Percentiles rank a stretch among this genome's conserved stretches.
phyloP scores from a whole-genome alignment of 495 filamentous ascomycete species.

The Penicillium tannophilum region DNA sequence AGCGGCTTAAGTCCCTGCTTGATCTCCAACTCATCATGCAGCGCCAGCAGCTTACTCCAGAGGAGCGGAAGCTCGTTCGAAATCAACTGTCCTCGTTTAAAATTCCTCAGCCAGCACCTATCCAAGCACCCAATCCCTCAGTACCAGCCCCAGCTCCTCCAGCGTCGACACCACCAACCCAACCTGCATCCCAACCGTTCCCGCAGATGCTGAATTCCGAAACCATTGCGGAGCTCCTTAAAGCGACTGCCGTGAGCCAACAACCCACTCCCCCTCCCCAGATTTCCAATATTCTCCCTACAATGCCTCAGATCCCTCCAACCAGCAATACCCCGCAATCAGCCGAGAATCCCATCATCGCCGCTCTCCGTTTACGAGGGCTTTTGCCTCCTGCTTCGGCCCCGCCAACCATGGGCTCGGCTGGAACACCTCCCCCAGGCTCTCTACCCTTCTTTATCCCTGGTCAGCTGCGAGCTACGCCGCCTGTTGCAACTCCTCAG shows the following conservation, averaged over 20 bases:
- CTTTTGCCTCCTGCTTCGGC: constrained; percentile 46
- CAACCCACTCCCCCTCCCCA: constrained; percentile 42
- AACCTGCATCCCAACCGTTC: constrained; percentile 40
- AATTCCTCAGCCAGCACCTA: constrained; percentile 29
- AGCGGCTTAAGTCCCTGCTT: constrained; percentile 79
- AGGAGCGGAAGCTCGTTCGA: constrained; percentile 77
- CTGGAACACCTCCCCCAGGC: constrained; percentile 22
- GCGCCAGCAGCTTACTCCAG: constrained; percentile 73
- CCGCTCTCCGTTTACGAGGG: constrained; percentile 48
- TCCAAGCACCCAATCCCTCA: constrained; percentile 24
- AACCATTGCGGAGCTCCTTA: constrained; percentile 53
- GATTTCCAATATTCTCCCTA: constrained; percentile 32
- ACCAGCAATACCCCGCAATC: constrained; percentile 35
- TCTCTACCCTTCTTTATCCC: constrained; percentile 46
- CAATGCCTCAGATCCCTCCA: constrained; percentile 24
- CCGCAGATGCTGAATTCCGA: constrained; percentile 50
- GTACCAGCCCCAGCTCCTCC: constrained; percentile 27
- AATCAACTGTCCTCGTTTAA: constrained; percentile 75
- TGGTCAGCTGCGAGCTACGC: constrained; percentile 42
- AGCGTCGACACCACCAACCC: constrained; percentile 35
- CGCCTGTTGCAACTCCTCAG: constrained; percentile 36
- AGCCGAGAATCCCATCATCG: constrained; percentile 48
- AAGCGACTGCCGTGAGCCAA: constrained; percentile 48
- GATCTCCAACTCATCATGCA: constrained; percentile 82
- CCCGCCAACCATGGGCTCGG: constrained; percentile 28